Percentiles rank a stretch among this genome's conserved stretches.
These are phyloP conservation scores for Diospyros lotus DNA, from an alignment of 148 eudicot genomes.

Conservation along the genomic window DNA sequence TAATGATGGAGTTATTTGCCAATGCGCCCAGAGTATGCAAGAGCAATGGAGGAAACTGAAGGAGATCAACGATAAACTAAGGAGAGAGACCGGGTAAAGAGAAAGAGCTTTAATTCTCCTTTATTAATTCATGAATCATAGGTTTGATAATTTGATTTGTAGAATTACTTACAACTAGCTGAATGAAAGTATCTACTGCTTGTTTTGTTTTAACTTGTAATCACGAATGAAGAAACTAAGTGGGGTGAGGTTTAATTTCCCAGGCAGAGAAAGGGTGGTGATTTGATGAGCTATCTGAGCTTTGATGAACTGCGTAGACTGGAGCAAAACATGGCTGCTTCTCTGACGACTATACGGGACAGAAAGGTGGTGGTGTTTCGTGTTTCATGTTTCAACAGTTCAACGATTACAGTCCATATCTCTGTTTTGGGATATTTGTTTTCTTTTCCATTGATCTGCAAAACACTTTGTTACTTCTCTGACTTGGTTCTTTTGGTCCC, in stretches of 20 bases:
- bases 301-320: conserved; percentile 31
- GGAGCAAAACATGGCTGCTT: conserved; percentile 36
- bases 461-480: too few species aligned
- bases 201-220: neutral
- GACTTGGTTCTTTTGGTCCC: too few species aligned
- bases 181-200: neutral
- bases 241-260: neutral
- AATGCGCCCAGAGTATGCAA: conserved; percentile 44
- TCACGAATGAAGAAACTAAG: neutral
- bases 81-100: conserved; percentile 36
- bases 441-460: too few species aligned
- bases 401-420: too few species aligned
- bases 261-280: conserved; percentile 57
- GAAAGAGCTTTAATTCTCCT: too few species aligned
- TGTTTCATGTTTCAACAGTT: too few species aligned
- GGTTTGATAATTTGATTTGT: neutral
- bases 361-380: conserved; percentile 36
- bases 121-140: too few species aligned
- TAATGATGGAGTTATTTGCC: too few species aligned
- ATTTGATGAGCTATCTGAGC: conserved; percentile 39
- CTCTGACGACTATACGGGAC: conserved; percentile 33
- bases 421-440: too few species aligned
- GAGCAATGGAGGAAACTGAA: conserved; percentile 39
- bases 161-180: neutral
- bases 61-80: conserved; percentile 34